A percentile compares a stretch with the other conserved stretches of the same genome.
phyloP scores from a whole-genome alignment of 1,284 basidiomycete genomes.

The Inonotus obliquus region DNA sequence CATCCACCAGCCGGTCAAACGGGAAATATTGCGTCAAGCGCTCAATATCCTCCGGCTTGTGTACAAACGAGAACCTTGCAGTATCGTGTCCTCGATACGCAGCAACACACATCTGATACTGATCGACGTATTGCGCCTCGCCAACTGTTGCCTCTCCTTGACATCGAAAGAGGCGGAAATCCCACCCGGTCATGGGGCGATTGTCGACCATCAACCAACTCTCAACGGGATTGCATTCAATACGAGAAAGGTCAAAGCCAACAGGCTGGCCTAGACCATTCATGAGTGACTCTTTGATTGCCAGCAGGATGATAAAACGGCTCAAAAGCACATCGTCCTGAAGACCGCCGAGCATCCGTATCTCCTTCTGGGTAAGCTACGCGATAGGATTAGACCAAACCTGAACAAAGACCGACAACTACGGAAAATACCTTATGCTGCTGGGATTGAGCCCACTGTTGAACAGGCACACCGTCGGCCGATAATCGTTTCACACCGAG shows the following conservation, averaged over 20 bases:
- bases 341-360: slow-evolving; percentile 45
- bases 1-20: slow-evolving; percentile 73
- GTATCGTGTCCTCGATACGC: slow-evolving; percentile 65
- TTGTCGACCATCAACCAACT: slow-evolving; percentile 60
- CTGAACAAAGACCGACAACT: not conserved
- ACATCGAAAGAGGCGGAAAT: slow-evolving; percentile 66
- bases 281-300: slow-evolving; percentile 74
- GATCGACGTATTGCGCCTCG: slow-evolving; percentile 53
- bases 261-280: slow-evolving; percentile 74
- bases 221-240: slow-evolving; percentile 70
- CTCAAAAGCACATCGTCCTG: slow-evolving; percentile 62
- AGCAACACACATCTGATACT: slow-evolving; percentile 69
- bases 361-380: slow-evolving; percentile 61
- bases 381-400: not conserved
- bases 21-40: slow-evolving; percentile 78
- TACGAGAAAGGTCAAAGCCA: slow-evolving; percentile 73
- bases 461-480: slow-evolving; percentile 49
- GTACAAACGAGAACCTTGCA: slow-evolving; percentile 67
- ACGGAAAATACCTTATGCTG: slow-evolving; percentile 59
- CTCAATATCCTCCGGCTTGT: slow-evolving; percentile 58
- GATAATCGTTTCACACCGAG: slow-evolving; percentile 64
- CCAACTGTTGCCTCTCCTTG: slow-evolving; percentile 52
- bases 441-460: slow-evolving; percentile 62
- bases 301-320: slow-evolving; percentile 66
- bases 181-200: slow-evolving; percentile 68